Base-by-base conservation (phyloP, 306 rosid genomes). In the Prinsepia uniflora region DNA sequence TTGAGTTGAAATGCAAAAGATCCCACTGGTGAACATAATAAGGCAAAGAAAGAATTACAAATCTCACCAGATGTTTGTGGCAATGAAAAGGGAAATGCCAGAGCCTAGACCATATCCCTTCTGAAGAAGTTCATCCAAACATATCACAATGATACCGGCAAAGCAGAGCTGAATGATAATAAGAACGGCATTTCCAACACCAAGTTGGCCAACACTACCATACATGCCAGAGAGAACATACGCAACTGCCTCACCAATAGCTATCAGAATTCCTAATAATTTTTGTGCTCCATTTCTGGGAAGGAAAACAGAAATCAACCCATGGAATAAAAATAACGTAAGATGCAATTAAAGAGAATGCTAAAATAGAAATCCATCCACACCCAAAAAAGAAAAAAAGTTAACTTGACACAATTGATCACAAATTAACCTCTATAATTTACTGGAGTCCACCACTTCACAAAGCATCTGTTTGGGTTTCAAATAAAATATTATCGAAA, bases 51-150 rank as follows among this genome's bases (percentile, higher is more conserved):
- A 19, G 61, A 50, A 56, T 15, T 0, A 55, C 10, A 56, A 71
- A 80, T 71, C 78, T 70, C 82, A 94, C 98, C 97, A 90, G 83
- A 94, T 90, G 71, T 94, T 94, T 77, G 97, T 94, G 0, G 98
- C 97, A 65, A 90, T 94, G 82, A 94, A 94, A 12, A 94, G 95
- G 67, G 98, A 94, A 86, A 94, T 94, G 81, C 97, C 96, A 70
- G 96, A 94, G 69, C 98, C 98, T 42, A 94, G 86, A 81, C 97
- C 98, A 81, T 94, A 94, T 87, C 98, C 98, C 76, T 94, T 94
- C 83, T 94, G 97, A 75, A 94, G 97, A 71, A 94, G 98, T 72
- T 94, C 97, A 68, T 94, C 98, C 65, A 94, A 87, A 70, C 97
- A 94, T 61, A 94, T 94, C 67, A 94, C 98, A 78, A 94, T 91